A percentile compares a stretch with the other conserved stretches of the same genome.
phyloP scores from a whole-genome alignment of 2,329 filamentous ascomycete species.

The Penicillium verrucosum region DNA sequence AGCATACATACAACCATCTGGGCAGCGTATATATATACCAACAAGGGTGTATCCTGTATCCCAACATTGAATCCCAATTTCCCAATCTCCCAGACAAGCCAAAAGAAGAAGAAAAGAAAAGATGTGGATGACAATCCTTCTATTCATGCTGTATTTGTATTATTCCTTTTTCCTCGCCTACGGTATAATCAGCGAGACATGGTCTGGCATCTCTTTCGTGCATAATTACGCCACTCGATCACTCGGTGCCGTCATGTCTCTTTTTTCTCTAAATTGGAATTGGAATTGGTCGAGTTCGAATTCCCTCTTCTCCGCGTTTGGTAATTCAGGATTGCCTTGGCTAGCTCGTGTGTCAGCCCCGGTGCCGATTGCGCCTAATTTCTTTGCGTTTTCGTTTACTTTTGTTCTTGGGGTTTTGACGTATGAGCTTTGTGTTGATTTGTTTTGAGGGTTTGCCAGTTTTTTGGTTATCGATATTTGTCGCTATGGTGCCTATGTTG shows the following conservation, averaged over 20 bases:
- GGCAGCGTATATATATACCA: not conserved
- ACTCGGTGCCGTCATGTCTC: conserved; percentile 9
- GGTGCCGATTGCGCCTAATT: not conserved
- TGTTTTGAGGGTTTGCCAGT: not conserved
- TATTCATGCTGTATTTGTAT: not conserved
- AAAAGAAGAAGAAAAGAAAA: not conserved
- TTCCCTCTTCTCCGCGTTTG: not conserved
- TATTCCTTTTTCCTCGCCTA: conserved; percentile 6
- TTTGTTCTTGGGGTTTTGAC: not conserved
- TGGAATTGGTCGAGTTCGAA: not conserved
- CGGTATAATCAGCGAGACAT: not conserved
- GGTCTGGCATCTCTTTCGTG: not conserved
- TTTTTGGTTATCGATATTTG: not conserved
- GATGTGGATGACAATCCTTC: not conserved
- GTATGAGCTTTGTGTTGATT: not conserved
- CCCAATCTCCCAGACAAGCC: not conserved
- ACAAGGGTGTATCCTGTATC: not conserved
- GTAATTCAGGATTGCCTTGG: not conserved
- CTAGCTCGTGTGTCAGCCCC: not conserved
- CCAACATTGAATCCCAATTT: not conserved
- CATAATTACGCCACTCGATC: conserved; percentile 12
- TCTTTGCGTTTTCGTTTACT: not conserved
- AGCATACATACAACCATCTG: no score
- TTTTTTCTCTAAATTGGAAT: not conserved
- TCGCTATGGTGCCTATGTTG: not conserved